Evolutionary conservation across 2,329 filamentous ascomycete genomes (phyloP).

Genomic region (Volutella citrinella): DNA sequence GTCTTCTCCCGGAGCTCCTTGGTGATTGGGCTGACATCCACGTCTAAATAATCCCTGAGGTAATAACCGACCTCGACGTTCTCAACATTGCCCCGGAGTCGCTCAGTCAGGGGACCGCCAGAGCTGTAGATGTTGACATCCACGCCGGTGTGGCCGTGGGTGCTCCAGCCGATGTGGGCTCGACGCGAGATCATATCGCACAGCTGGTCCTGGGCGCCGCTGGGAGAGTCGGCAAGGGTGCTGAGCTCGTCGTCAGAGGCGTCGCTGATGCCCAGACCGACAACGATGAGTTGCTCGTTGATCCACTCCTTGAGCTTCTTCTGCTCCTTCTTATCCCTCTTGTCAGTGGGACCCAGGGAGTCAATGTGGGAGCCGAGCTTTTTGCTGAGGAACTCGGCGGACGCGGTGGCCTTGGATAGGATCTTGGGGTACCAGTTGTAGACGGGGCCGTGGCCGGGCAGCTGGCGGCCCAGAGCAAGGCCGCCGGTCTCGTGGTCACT

Average conservation of each 20-base stretch:
- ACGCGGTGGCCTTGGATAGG: constrained; percentile 73
- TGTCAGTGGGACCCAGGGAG: constrained; percentile 27
- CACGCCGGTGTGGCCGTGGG: constrained; percentile 87
- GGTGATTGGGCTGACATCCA: constrained; percentile 78
- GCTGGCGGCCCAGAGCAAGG: constrained; percentile 72
- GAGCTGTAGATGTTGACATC: constrained; percentile 97
- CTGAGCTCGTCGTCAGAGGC: constrained; percentile 69
- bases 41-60: constrained; percentile 70
- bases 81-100: constrained; percentile 82
- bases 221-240: constrained; percentile 57
- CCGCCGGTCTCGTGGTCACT: constrained; percentile 97
- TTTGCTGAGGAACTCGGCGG: constrained; percentile 66
- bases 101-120: constrained; percentile 58
- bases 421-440: constrained; percentile 79
- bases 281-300: constrained; percentile 61
- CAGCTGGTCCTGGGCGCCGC: constrained; percentile 57
- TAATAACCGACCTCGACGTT: constrained; percentile 91
- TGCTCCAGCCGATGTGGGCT: constrained; percentile 89
- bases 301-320: constrained; percentile 61
- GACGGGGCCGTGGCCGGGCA: constrained; percentile 50
- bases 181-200: constrained; percentile 84
- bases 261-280: constrained; percentile 75
- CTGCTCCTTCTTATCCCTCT: constrained; percentile 27
- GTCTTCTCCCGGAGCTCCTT: constrained; percentile 64
- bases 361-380: constrained; percentile 61